These are phyloP conservation scores for Orobanche coerulescens DNA, from an alignment of 257 asterid genomes.

Conservation along the genomic window DNA sequence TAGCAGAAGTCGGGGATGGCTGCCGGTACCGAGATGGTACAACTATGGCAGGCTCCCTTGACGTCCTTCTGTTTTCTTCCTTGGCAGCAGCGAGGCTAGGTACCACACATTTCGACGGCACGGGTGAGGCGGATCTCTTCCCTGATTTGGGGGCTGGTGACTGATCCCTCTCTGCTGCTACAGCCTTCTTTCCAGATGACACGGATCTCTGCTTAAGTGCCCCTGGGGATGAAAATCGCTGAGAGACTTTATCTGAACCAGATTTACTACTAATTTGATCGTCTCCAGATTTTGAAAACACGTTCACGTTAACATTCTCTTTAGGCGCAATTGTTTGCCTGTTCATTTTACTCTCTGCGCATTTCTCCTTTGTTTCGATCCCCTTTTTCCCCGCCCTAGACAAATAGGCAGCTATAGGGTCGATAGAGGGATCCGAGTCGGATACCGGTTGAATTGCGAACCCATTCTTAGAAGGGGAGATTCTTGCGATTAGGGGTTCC, in stretches of 20 bases:
- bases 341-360: conserved; percentile 20
- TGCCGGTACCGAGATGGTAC: conserved; percentile 94
- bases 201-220: conserved; percentile 53
- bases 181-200: conserved; percentile 46
- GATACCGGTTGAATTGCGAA: conserved; percentile 70
- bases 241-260: conserved; percentile 38
- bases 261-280: conserved; percentile 13
- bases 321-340: conserved; percentile 39
- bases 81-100: conserved; percentile 80
- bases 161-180: conserved; percentile 60
- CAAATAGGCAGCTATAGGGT: conserved; percentile 49
- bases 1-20: conserved; percentile 68
- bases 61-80: conserved; percentile 66
- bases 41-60: conserved; percentile 72
- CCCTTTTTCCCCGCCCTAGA: conserved; percentile 39
- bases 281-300: conserved; percentile 21
- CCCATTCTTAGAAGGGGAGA: conserved; percentile 39
- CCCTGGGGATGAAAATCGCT: conserved; percentile 72
- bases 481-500: conserved; percentile 62
- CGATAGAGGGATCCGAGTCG: conserved; percentile 44
- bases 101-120: conserved; percentile 75
- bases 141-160: conserved; percentile 64
- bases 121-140: conserved; percentile 85
- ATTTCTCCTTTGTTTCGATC: conserved; percentile 24
- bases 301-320: conserved; percentile 59